A percentile compares a stretch with the other conserved stretches of the same genome.
These are phyloP conservation scores for Tephrocybe rancida DNA, from an alignment of 768 basidiomycete genomes.

Conservation along the genomic window DNA sequence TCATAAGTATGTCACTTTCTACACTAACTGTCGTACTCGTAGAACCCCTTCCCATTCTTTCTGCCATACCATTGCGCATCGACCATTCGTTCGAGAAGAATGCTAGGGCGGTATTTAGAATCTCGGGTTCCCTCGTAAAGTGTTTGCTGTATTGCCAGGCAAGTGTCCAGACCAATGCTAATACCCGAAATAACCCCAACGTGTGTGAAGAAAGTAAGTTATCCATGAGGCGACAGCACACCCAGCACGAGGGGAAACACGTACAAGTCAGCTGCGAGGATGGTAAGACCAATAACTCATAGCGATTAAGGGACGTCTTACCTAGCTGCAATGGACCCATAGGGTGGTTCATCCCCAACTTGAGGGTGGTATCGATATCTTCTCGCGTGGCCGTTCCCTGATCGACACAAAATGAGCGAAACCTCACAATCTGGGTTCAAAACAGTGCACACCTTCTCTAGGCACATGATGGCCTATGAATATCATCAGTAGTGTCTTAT, in stretches of 20 bases:
- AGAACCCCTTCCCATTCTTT: conserved; percentile 95
- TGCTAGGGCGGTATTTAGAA: conserved; percentile 91
- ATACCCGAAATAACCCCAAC: no score
- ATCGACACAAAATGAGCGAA: neutral
- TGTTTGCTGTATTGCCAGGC: conserved; percentile 90
- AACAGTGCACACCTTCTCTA: conserved; percentile 71
- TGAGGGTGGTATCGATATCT: conserved; percentile 94
- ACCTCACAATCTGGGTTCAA: neutral
- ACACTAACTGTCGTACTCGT: conserved; percentile 65
- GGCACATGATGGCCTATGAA: conserved; percentile 83
- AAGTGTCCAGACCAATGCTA: conserved; percentile 97
- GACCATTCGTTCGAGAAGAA: conserved; percentile 93
- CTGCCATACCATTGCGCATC: conserved; percentile 93
- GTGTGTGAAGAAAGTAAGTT: conserved; percentile 1
- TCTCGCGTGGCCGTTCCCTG: conserved; percentile 91
- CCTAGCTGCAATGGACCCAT: conserved; percentile 94
- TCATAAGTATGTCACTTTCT: neutral
- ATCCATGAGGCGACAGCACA: neutral
- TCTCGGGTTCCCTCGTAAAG: conserved; percentile 89
- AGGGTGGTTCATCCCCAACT: conserved; percentile 92
- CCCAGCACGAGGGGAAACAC: conserved; percentile 20
- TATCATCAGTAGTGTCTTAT: conserved; percentile 4
- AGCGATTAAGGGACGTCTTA: conserved; percentile 22
- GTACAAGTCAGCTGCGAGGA: conserved; percentile 55
- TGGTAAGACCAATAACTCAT: neutral